phyloP scores from a whole-genome alignment of 2,329 filamentous ascomycete genomes.

The Dactylellina sp. region DNA sequence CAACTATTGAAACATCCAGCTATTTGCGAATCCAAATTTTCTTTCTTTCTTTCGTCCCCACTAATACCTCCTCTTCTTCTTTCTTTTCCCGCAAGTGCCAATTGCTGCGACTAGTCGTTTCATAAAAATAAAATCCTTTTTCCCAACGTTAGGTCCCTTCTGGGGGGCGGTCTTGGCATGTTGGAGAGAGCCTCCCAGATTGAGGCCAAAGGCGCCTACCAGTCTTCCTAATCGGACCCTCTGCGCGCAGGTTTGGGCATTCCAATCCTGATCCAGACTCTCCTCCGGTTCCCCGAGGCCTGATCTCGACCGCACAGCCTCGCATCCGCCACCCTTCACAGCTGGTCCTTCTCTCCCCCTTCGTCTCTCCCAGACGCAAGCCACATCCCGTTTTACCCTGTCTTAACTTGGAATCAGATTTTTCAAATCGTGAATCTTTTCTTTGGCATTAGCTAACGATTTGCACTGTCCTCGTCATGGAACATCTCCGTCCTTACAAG shows the following conservation, averaged over 20 bases:
- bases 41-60: conserved; percentile 6
- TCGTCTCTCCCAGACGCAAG: conserved; percentile 15
- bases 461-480: not conserved
- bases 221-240: conserved; percentile 40
- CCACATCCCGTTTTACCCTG: conserved; percentile 17
- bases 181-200: not conserved
- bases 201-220: conserved; percentile 45
- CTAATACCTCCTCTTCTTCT: too few relatives aligned
- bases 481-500: too few relatives aligned
- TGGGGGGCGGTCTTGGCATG: conserved; percentile 1
- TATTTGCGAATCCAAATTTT: too few relatives aligned
- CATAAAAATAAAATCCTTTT: too few relatives aligned
- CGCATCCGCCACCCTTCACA: conserved; percentile 42
- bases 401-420: too few relatives aligned
- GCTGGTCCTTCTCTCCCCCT: too few relatives aligned
- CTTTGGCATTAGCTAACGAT: not conserved
- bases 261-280: conserved; percentile 26
- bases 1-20: too few relatives aligned
- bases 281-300: conserved; percentile 37
- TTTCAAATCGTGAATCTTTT: too few relatives aligned
- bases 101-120: too few relatives aligned
- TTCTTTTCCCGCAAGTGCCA: too few relatives aligned
- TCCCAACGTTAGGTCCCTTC: too few relatives aligned
- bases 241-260: conserved; percentile 20
- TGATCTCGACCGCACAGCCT: conserved; percentile 22